A percentile compares a stretch with the other conserved stretches of the same genome.
These are phyloP conservation scores for Jatropha multifida DNA, from an alignment of 441 rosid species.

Conservation along the genomic window DNA sequence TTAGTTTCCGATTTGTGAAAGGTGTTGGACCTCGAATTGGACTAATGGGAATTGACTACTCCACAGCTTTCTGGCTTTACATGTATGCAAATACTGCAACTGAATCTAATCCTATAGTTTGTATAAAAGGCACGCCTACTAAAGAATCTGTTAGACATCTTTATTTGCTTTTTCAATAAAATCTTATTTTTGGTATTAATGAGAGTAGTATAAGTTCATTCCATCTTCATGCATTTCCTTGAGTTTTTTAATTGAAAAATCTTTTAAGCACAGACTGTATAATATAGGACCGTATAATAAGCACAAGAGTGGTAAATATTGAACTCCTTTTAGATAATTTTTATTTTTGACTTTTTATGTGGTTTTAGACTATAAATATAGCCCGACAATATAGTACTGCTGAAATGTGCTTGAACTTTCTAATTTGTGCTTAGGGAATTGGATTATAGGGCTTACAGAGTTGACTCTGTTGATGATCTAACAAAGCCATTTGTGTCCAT, in stretches of 20 bases:
- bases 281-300: too few relatives aligned
- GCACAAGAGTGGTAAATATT: not conserved
- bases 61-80: conserved; percentile 82
- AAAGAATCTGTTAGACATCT: too few relatives aligned
- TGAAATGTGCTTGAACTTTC: conserved; percentile 17
- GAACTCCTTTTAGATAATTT: not conserved
- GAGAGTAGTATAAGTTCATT: too few relatives aligned
- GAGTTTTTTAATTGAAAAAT: not conserved
- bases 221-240: too few relatives aligned
- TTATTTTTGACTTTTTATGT: not conserved
- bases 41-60: conserved; percentile 76
- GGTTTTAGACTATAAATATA: not conserved
- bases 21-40: conserved; percentile 63
- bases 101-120: conserved; percentile 6
- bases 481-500: conserved; percentile 80
- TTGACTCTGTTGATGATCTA: conserved; percentile 64
- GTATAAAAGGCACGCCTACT: not conserved
- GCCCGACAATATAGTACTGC: not conserved
- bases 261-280: not conserved
- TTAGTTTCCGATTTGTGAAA: conserved; percentile 71
- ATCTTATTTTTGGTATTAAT: not conserved
- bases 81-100: conserved; percentile 43
- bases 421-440: conserved; percentile 51
- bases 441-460: conserved; percentile 75
- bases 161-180: not conserved